Conservation (phyloP, 805 yeast species). For the Saccharomycopsis selenospora region DNA sequence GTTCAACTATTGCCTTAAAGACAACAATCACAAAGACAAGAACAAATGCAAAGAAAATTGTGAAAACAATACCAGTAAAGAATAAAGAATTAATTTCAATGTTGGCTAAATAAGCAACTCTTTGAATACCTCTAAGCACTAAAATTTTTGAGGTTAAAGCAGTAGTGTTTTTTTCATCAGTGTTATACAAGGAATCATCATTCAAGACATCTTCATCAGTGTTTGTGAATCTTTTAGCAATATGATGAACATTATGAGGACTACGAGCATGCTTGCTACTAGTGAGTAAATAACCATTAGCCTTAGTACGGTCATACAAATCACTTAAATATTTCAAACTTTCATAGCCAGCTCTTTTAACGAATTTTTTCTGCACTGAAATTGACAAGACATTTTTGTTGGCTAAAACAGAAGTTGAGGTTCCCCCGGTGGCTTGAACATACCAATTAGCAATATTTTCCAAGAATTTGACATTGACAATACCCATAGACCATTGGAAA, state of each 20-base stretch:
- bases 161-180: conserved; percentile 56
- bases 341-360: conserved; percentile 33
- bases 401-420: conserved; percentile 64
- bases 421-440: conserved; percentile 90
- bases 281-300: conserved; percentile 10
- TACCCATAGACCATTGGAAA: conserved; percentile 94
- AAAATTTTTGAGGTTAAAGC: conserved; percentile 60
- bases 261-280: neutral
- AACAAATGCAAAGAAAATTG: conserved; percentile 66
- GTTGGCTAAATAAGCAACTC: conserved; percentile 77
- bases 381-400: conserved; percentile 64
- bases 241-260: conserved; percentile 2
- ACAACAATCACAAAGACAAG: conserved; percentile 47
- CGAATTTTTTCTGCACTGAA: conserved; percentile 64
- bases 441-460: conserved; percentile 88
- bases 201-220: conserved; percentile 43
- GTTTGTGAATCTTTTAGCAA: conserved; percentile 23
- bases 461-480: conserved; percentile 68
- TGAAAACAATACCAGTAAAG: conserved; percentile 79
- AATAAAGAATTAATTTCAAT: conserved; percentile 85
- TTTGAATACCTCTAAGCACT: conserved; percentile 82
- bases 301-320: conserved; percentile 17
- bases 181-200: conserved; percentile 51
- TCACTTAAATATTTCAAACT: conserved; percentile 23
- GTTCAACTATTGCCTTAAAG: conserved; percentile 66